Percentiles rank a stretch among this genome's conserved stretches.
phyloP scores from a whole-genome alignment of 371 early-diverging fungal species.

The Mortierella sp. region DNA sequence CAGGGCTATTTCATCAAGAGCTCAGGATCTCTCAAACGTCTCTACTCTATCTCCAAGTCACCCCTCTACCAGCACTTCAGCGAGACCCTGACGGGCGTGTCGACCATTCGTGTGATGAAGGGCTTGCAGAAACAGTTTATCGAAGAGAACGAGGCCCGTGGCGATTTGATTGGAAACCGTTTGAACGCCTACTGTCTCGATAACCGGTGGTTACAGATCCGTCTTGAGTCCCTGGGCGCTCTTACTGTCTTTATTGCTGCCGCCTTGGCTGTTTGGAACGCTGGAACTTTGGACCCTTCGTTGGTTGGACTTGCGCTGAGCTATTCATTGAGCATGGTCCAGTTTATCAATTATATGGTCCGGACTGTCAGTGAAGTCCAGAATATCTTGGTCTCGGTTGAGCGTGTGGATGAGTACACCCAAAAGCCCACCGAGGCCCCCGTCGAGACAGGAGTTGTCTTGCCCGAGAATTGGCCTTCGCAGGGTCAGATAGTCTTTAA shows the following conservation, averaged over 20 bases:
- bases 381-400: slow-evolving; percentile 87
- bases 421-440: slow-evolving; percentile 86
- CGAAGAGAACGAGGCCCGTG: slow-evolving; percentile 59
- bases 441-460: slow-evolving; percentile 72
- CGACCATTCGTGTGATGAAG: slow-evolving; percentile 84
- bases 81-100: slow-evolving; percentile 82
- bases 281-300: slow-evolving; percentile 49
- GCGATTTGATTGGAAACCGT: slow-evolving; percentile 53
- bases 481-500: slow-evolving; percentile 73
- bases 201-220: slow-evolving; percentile 90
- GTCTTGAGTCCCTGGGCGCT: slow-evolving; percentile 77
- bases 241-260: slow-evolving; percentile 77
- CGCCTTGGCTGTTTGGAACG: slow-evolving; percentile 69
- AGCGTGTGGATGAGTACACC: slow-evolving; percentile 89
- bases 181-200: slow-evolving; percentile 72
- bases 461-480: slow-evolving; percentile 81
- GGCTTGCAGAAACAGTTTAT: slow-evolving; percentile 68
- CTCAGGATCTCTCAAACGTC: slow-evolving; percentile 83
- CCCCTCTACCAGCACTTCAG: slow-evolving; percentile 91
- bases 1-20: slow-evolving; percentile 81
- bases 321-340: slow-evolving; percentile 77
- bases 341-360: slow-evolving; percentile 74
- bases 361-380: slow-evolving; percentile 71
- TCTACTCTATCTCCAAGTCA: slow-evolving; percentile 86
- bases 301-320: slow-evolving; percentile 74